These are phyloP conservation scores for Exophiala sideris DNA, from an alignment of 2,329 filamentous ascomycete species.

Conservation along the genomic window DNA sequence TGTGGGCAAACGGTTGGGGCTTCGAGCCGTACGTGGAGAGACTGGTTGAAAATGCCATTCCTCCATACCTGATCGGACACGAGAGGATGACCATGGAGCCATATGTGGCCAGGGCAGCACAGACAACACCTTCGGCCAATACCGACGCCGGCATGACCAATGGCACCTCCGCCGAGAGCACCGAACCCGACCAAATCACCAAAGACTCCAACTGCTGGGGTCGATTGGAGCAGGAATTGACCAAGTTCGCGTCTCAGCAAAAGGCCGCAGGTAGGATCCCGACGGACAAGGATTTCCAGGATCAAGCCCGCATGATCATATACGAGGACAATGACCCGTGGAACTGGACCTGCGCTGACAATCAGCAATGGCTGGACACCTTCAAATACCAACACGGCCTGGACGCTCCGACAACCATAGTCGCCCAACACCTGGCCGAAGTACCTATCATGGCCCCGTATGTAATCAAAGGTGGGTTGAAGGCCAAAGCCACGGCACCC, in stretches of 20 bases:
- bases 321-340: conserved; percentile 34
- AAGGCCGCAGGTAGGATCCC: conserved; percentile 35
- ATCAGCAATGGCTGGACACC: conserved; percentile 44
- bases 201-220: conserved; percentile 39
- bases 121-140: conserved; percentile 13
- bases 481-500: conserved; percentile 33
- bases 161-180: conserved; percentile 19
- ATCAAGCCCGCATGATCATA: conserved; percentile 32
- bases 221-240: conserved; percentile 41
- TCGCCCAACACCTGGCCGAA: conserved; percentile 28
- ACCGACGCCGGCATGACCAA: conserved; percentile 22
- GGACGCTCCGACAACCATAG: conserved; percentile 21
- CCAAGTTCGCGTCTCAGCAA: conserved; percentile 37
- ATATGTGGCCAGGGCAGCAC: conserved; percentile 23
- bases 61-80: conserved; percentile 38
- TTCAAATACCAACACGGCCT: conserved; percentile 45
- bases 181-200: conserved; percentile 26
- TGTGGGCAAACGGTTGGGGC: conserved; percentile 40
- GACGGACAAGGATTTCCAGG: conserved; percentile 33
- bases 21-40: conserved; percentile 35
- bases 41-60: conserved; percentile 35
- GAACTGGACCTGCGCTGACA: conserved; percentile 46
- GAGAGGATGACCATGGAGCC: conserved; percentile 33
- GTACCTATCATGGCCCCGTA: conserved; percentile 44
- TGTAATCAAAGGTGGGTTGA: conserved; percentile 38